Evolutionary conservation across 75 land plant species (phyloP), one percentile per base, ranked within the genome.

Genomic region (Azolla pinnata): DNA sequence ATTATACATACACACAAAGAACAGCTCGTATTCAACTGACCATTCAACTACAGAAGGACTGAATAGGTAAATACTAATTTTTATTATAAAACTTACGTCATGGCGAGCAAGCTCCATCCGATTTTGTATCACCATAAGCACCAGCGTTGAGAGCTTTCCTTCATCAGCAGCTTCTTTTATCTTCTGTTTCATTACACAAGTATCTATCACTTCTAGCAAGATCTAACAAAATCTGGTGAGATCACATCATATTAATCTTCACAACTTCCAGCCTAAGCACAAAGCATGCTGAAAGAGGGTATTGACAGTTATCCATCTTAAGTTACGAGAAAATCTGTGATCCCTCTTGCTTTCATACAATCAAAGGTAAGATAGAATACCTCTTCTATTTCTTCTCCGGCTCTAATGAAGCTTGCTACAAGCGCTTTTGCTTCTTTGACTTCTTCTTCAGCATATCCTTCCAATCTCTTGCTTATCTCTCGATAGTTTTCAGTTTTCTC

Each of bases 91-190:
- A 68, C 82, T 28, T 73, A 92, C 98, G 75, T 95, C 99, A 55
- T 83, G 85, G 5, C 85, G 84, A 54, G 99, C 99, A 62, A 95
- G 67, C 61, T 95, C 99, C 47, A 95, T 83, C 32, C 99, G 95
- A 67, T 81, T 95, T 79, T 83, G 74, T 65, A 95, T 88, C 52
- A 95, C 83, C 71, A 95, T 57, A 26, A 88, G 73, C 47, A 95
- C 85, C 35, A 95, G 69, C 60, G 80, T 92, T 23, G 83, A 79
- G 14, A 95, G 84, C 67, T 89, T 84, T 20, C 87, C 96, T 53
- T 63, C 79, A 38, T 88, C 96, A 38, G 83, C 90, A 52, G 99
- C 99, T 66, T 85, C 87, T 67, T 69, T 89, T 61, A 95, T 95
- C 79, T 68, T 88, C 98, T 93, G 83, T 61, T 71, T 28, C 29